These are phyloP conservation scores for Paramicrosporidium saccamoebae DNA, from an alignment of 371 early-diverging fungal genomes.

Conservation along the genomic window DNA sequence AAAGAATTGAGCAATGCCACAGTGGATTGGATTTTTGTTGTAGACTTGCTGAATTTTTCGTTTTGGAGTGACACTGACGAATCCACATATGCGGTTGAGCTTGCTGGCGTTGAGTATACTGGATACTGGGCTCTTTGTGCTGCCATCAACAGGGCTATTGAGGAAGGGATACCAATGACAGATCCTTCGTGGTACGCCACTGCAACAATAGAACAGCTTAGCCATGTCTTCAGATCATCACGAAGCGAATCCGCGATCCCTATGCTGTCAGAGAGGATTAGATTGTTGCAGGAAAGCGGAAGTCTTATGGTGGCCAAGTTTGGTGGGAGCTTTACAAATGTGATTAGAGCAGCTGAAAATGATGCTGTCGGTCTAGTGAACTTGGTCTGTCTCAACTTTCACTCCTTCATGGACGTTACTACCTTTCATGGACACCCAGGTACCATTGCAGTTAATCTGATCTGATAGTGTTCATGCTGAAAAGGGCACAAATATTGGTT, in stretches of 20 bases:
- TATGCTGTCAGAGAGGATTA: conserved; percentile 17
- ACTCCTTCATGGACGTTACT: conserved; percentile 29
- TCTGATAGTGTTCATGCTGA: conserved; percentile 20
- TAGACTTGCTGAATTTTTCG: conserved; percentile 59
- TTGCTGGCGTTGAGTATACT: conserved; percentile 17
- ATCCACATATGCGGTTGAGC: conserved; percentile 19
- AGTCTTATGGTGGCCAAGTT: conserved; percentile 22
- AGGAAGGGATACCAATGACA: conserved; percentile 20
- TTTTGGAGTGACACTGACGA: conserved; percentile 32
- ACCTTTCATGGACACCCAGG: conserved; percentile 16
- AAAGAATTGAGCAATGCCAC: conserved; percentile 13
- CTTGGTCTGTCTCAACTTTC: conserved; percentile 17
- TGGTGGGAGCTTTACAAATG: conserved; percentile 22
- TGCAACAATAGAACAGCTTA: conserved; percentile 10
- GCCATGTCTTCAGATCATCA: conserved; percentile 18
- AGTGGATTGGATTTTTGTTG: conserved; percentile 46
- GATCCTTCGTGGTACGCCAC: conserved; percentile 11
- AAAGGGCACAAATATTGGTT: conserved; percentile 59
- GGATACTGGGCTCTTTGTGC: conserved; percentile 68
- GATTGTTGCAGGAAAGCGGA: conserved; percentile 27
- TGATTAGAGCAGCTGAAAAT: conserved; percentile 12
- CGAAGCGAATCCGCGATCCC: conserved; percentile 16
- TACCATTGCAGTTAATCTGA: too few species aligned
- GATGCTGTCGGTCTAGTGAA: conserved; percentile 18
- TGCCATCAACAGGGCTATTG: conserved; percentile 27